Base-by-base conservation (phyloP, 129 eudicot genomes). In the Chrysanthemum seticuspe region DNA sequence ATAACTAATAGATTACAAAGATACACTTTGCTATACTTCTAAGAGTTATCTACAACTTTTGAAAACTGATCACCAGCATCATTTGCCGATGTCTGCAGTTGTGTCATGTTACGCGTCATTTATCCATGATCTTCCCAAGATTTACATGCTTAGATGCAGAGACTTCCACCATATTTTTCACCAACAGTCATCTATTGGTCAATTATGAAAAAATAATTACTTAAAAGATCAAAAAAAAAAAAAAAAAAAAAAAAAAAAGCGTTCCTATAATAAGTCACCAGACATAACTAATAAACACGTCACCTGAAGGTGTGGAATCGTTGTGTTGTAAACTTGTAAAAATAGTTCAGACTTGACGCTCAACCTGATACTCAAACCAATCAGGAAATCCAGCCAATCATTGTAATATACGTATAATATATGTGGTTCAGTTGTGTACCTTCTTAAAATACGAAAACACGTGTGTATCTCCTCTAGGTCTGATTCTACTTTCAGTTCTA, bases 381-480 rank as follows among this genome's bases (percentile, higher is more conserved):
- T 72, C 9, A 65, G 36, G 36, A 31, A 31, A 31, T 31, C 5
- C 47, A 40, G 47, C 10, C 47, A 40, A 40, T 40, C 47, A 40
- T 1, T 40, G 10, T 40, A 14, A 62, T 51, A 14, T 14, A 12
- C 29, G 47, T 0, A 62, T 21, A n/a, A 9, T 5, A 49, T 1
- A 44, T 66, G 47, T 54, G 56, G 6, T 62, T 21, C 29, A 15
- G 16, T 60, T 31, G 21, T 16, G 29, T 80, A 93, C 98, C 98
- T 89, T 87, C 58, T 84, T 56, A 93, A 74, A 64, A 93, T 87
- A 63, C 92, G 71, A 72, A 77, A 79, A 78, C 90, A 89, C 0
- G 81, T 65, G 68, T 89, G 86, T 57, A 90, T 79, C 87, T 93
- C 98, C 78, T 93, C 98, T 29, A 93, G 83, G 77, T 93, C 98